Evolutionary conservation across 441 rosid genomes (phyloP).

Genomic region (Daphne laureola): DNA sequence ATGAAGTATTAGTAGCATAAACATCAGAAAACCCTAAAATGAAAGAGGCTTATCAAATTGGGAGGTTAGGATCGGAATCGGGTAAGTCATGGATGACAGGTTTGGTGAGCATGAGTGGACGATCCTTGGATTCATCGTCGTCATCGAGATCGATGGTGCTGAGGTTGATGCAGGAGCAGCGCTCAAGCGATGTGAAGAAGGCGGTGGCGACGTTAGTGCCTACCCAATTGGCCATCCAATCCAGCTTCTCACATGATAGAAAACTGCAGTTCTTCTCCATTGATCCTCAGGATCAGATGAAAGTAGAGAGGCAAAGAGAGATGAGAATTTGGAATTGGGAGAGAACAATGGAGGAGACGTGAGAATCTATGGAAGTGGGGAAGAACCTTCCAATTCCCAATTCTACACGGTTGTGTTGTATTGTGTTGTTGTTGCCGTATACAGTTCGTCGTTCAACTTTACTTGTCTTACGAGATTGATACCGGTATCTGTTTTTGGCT

Average conservation of each 20-base stretch:
- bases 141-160: conserved; percentile 67
- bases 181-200: conserved; percentile 85
- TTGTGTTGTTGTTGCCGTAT: too few relatives aligned
- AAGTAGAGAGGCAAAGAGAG: neutral
- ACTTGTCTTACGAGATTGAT: too few relatives aligned
- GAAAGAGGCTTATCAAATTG: conserved; percentile 16
- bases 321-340: neutral
- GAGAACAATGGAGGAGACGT: too few relatives aligned
- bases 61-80: conserved; percentile 16
- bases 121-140: conserved; percentile 50
- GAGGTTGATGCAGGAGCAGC: conserved; percentile 87
- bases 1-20: too few relatives aligned
- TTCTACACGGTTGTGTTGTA: neutral
- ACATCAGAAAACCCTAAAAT: conserved; percentile 17
- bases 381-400: neutral
- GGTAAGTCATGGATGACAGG: conserved; percentile 19
- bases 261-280: conserved; percentile 41
- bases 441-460: neutral
- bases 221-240: conserved; percentile 78
- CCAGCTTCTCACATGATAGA: conserved; percentile 66
- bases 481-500: too few relatives aligned
- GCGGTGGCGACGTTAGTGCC: conserved; percentile 75
- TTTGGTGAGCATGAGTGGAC: conserved; percentile 58
- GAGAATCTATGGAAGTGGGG: too few relatives aligned
- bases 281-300: conserved; percentile 11